A percentile compares a stretch with the other conserved stretches of the same genome.
phyloP scores from a whole-genome alignment of 257 asterid genomes.

The Capsicum pubescens region DNA sequence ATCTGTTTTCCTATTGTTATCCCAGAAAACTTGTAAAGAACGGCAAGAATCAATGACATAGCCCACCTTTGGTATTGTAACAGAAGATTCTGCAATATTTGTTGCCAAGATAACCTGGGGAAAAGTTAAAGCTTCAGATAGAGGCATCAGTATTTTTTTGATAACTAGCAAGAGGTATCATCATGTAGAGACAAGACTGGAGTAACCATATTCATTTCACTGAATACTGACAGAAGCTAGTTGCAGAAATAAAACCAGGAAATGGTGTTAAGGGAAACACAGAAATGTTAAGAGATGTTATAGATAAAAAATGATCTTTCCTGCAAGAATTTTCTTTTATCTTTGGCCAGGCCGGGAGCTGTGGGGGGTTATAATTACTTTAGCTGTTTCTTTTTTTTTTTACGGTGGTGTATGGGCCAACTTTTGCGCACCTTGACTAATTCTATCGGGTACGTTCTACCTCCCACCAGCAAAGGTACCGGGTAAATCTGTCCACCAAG shows the following conservation, averaged over 20 bases:
- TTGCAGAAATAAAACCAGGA: slow-evolving; percentile 23
- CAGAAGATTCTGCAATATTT: slow-evolving; percentile 98
- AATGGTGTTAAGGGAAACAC: neutral
- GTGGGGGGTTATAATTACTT: neutral
- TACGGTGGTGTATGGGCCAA: neutral
- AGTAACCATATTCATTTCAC: neutral
- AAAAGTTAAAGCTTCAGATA: slow-evolving; percentile 18
- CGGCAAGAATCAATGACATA: slow-evolving; percentile 97
- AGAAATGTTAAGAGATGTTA: neutral
- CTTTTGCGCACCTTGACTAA: neutral
- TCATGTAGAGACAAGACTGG: slow-evolving; percentile 21
- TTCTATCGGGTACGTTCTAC: neutral
- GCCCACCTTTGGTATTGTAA: slow-evolving; percentile 96
- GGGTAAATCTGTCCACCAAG: neutral
- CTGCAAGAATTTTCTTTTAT: neutral
- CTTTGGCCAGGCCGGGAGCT: neutral
- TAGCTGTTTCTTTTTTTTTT: neutral
- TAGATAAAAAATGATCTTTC: neutral
- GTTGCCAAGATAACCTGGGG: slow-evolving; percentile 93
- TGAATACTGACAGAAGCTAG: neutral
- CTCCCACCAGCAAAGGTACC: neutral
- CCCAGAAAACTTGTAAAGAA: slow-evolving; percentile 96
- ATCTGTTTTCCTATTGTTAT: slow-evolving; percentile 63
- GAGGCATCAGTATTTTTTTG: neutral
- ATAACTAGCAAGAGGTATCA: slow-evolving; percentile 2